Evolutionary conservation across 2,329 filamentous ascomycete species (phyloP).

Genomic region (Fusarium graminum): DNA sequence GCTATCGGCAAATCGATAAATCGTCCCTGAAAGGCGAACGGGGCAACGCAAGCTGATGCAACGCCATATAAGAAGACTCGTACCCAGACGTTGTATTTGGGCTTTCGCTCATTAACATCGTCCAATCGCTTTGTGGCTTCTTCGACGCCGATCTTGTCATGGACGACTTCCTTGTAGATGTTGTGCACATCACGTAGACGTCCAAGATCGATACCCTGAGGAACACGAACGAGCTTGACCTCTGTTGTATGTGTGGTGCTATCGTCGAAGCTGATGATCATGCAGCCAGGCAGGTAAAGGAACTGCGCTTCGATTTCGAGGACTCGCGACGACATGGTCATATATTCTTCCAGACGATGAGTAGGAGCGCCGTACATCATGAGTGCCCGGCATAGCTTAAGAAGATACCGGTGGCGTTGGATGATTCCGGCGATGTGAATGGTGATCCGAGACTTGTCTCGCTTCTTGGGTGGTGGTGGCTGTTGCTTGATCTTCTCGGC

Average conservation of each 20-base stretch:
- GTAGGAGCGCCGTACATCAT: conserved; percentile 94
- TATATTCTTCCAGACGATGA: conserved; percentile 90
- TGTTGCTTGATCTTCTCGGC: conserved; percentile 59
- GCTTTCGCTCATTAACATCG: conserved; percentile 61
- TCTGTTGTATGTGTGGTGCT: conserved; percentile 79
- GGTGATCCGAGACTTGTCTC: conserved; percentile 61
- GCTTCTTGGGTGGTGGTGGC: conserved; percentile 54
- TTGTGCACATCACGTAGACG: conserved; percentile 80
- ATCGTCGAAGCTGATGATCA: conserved; percentile 94
- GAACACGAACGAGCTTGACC: conserved; percentile 78
- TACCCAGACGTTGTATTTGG: conserved; percentile 65
- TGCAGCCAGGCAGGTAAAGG: conserved; percentile 89
- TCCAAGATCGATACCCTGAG: conserved; percentile 79
- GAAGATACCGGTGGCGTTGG: conserved; percentile 83
- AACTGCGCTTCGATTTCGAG: conserved; percentile 92
- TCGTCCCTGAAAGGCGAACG: conserved; percentile 82
- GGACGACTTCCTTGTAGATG: conserved; percentile 85
- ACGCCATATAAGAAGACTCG: conserved; percentile 78
- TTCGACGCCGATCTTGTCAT: conserved; percentile 79
- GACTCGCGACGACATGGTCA: conserved; percentile 90
- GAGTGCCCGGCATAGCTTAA: conserved; percentile 85
- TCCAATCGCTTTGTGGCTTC: conserved; percentile 75
- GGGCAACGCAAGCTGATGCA: conserved; percentile 80
- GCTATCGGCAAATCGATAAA: conserved; percentile 83
- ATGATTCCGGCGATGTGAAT: conserved; percentile 76